Base-by-base conservation (phyloP, 2,329 filamentous ascomycete genomes). In the Verticillium alfalfae region DNA sequence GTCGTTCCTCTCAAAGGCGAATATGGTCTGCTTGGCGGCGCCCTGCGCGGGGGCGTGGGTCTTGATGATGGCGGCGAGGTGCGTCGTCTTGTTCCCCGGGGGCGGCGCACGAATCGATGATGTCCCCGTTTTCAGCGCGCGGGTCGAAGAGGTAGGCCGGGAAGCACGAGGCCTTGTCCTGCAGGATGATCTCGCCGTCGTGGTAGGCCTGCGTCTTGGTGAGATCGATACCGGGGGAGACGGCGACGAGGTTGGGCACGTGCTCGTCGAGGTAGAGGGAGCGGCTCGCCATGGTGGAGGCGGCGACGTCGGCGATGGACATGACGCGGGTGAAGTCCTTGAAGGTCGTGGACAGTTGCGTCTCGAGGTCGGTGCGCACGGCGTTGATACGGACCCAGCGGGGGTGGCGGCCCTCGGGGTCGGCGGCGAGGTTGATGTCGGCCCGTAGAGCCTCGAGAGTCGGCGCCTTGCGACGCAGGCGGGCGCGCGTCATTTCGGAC, bases 111-210 rank as follows among this genome's bases (percentile, higher is more conserved):
- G 91, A 91, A 74, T 99, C 95, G n/a, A 98, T 85, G 9, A 96
- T 80, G 69, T 95, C 87, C 31, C 92, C 92, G 66, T 89, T 85
- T 62, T 84, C 79, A 9, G 85, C 78, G 0, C 77, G 78, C 0
- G 90, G 87, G 59, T 96, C 82, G 0, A 99, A 79, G 2, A 99
- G 80, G 71, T 95, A 95, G 0, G 94, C 95, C 0, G 95, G 95
- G 70, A 99, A 97, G 71, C 95, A 99, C 0, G 93, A 97, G 0
- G 95, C 94, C 75, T 97, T 98, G 71, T 98, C 95, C 73, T 99
- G 95, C 31, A 98, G 79, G 63, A 98, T 97, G 60, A 98, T 85
- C 56, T 87, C 84, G 1, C 94, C 94, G 1, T 83, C 79, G 15
- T 79, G 83, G 73, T 98, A 98, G 0, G 92, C 89, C 15, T 83